These are phyloP conservation scores for Borealophlyctis nickersoniae DNA, from an alignment of 192 early-diverging fungal species.

Conservation along the genomic window DNA sequence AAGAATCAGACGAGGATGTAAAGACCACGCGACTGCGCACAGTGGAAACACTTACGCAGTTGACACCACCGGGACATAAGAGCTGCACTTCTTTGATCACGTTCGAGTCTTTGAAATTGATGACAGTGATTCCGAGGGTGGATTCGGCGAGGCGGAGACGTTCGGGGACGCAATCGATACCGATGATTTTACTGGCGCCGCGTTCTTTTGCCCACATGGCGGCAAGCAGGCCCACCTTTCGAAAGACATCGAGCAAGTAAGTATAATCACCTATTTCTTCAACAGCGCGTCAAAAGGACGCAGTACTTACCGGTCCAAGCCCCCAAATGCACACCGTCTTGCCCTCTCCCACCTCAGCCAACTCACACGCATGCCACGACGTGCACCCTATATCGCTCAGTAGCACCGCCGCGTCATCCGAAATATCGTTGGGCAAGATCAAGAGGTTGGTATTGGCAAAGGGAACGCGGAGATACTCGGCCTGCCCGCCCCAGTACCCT, in stretches of 20 bases:
- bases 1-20: no score
- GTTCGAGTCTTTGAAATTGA: conserved; percentile 26
- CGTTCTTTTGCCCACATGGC: conserved; percentile 19
- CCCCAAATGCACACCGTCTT: conserved; percentile 54
- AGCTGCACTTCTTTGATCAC: conserved; percentile 29
- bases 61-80: conserved; percentile 41
- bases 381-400: conserved; percentile 53
- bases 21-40: no score
- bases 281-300: no score
- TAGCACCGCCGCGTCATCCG: conserved; percentile 46
- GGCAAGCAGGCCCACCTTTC: neutral
- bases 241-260: no score
- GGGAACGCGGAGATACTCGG: conserved; percentile 51
- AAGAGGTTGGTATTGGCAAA: conserved; percentile 54
- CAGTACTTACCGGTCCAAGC: conserved; percentile 49
- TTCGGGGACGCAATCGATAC: conserved; percentile 34
- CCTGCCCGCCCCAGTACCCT: conserved; percentile 42
- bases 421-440: conserved; percentile 33
- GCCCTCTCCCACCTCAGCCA: conserved; percentile 26
- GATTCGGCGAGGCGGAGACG: conserved; percentile 22
- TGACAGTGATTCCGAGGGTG: conserved; percentile 14
- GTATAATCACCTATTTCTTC: no score
- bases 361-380: conserved; percentile 42
- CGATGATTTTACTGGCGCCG: conserved; percentile 44
- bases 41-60: conserved; percentile 50